phyloP scores from a whole-genome alignment of 371 early-diverging fungal species.

The Syncephalastrum racemosum region DNA sequence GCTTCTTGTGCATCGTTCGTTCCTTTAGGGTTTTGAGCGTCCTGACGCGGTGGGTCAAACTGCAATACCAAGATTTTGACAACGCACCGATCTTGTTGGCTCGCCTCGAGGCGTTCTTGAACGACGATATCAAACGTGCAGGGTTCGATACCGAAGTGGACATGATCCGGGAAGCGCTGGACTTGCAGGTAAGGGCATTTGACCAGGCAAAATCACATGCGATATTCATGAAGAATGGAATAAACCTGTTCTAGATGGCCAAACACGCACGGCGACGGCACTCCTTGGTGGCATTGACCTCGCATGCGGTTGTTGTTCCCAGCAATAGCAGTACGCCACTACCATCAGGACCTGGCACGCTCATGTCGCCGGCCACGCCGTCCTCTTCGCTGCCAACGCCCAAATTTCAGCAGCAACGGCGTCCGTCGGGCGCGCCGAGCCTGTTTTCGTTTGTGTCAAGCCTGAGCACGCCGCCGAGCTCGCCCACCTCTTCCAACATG shows the following conservation, averaged over 20 bases:
- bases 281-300: constrained; percentile 22
- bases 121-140: constrained; percentile 29
- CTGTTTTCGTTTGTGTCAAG: constrained; percentile 27
- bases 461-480: constrained; percentile 34
- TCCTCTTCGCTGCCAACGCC: constrained; percentile 11
- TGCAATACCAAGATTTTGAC: constrained; percentile 65
- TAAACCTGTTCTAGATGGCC: constrained; percentile 11
- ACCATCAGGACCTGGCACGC: neutral
- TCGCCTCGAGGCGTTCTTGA: constrained; percentile 33
- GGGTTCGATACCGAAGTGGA: constrained; percentile 36
- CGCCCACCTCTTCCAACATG: constrained; percentile 17
- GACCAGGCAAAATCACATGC: too few species aligned
- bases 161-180: constrained; percentile 30
- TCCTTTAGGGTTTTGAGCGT: constrained; percentile 58
- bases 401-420: constrained; percentile 13
- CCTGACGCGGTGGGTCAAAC: constrained; percentile 63
- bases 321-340: constrained; percentile 2
- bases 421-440: constrained; percentile 24
- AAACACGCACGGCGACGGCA: constrained; percentile 21
- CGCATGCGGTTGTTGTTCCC: constrained; percentile 19
- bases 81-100: constrained; percentile 38
- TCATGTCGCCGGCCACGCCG: constrained; percentile 10
- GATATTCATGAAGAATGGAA: too few species aligned
- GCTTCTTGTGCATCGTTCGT: neutral
- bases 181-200: constrained; percentile 23